Conservation (phyloP, 352 stramenopile species). For the Globisporangium parvum region DNA sequence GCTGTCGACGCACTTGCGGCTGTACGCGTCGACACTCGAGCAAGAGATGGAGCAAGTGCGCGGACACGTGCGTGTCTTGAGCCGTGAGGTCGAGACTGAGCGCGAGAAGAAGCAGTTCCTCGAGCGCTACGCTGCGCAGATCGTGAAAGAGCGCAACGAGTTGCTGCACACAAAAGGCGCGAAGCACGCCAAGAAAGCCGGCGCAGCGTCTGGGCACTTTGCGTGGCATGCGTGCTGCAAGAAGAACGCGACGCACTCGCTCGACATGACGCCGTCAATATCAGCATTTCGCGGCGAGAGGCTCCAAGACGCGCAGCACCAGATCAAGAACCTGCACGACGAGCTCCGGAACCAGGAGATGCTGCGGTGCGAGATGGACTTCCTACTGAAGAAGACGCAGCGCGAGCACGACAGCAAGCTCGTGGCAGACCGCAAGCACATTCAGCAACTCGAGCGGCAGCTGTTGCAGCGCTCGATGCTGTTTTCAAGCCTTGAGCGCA, state of each 20-base stretch:
- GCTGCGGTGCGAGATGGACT: slow-evolving; percentile 53
- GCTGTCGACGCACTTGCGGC: slow-evolving; percentile 59
- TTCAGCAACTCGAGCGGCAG: slow-evolving; percentile 71
- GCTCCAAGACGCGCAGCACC: slow-evolving; percentile 46
- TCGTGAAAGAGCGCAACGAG: slow-evolving; percentile 85
- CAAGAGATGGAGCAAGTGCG: slow-evolving; percentile 75
- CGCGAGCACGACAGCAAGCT: slow-evolving; percentile 67
- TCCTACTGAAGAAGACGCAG: slow-evolving; percentile 66
- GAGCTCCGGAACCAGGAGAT: slow-evolving; percentile 60
- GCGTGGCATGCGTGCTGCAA: slow-evolving; percentile 82
- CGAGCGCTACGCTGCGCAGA: slow-evolving; percentile 70
- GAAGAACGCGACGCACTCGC: slow-evolving; percentile 56
- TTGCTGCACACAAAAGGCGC: slow-evolving; percentile 54
- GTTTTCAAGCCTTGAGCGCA: slow-evolving; percentile 53
- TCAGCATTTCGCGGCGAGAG: slow-evolving; percentile 67
- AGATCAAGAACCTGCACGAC: slow-evolving; percentile 45
- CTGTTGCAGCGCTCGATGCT: slow-evolving; percentile 62
- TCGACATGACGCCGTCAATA: slow-evolving; percentile 73
- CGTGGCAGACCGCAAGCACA: slow-evolving; percentile 50
- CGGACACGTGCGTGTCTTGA: slow-evolving; percentile 48
- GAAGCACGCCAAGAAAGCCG: slow-evolving; percentile 18
- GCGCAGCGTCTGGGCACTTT: slow-evolving; percentile 29
- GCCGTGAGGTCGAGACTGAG: slow-evolving; percentile 39
- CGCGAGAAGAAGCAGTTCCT: slow-evolving; percentile 78
- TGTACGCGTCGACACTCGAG: slow-evolving; percentile 66